Evolutionary conservation across 805 yeast genomes (phyloP).

Genomic region (Vanderwaltozyma verrucispora): DNA sequence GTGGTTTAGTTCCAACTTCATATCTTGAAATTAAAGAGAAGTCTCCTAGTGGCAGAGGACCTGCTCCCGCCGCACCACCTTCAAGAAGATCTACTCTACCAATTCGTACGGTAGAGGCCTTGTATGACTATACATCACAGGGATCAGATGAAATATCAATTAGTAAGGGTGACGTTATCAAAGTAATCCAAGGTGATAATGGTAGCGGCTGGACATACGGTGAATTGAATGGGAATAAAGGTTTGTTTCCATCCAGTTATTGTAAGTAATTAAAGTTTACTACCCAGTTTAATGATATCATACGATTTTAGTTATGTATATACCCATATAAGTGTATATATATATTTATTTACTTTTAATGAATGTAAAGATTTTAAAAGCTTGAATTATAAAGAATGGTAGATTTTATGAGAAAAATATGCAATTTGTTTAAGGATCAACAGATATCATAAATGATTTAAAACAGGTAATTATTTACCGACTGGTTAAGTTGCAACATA

Average conservation of each 20-base stretch:
- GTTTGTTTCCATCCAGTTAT: constrained; percentile 75
- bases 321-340: too few species aligned
- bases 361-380: too few species aligned
- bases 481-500: too few species aligned
- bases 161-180: constrained; percentile 60
- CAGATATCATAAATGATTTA: too few species aligned
- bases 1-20: constrained; percentile 79
- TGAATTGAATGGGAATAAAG: constrained; percentile 53
- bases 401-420: background rate
- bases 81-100: constrained; percentile 39
- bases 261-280: constrained; percentile 29
- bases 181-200: constrained; percentile 57
- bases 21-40: constrained; percentile 45
- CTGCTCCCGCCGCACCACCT: constrained; percentile 72
- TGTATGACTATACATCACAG: constrained; percentile 67
- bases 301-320: too few species aligned
- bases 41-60: constrained; percentile 29
- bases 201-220: constrained; percentile 96
- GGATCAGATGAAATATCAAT: constrained; percentile 75
- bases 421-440: too few species aligned
- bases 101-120: constrained; percentile 46
- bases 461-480: too few species aligned
- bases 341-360: too few species aligned
- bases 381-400: too few species aligned
- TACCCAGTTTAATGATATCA: too few species aligned